phyloP scores from a whole-genome alignment of 441 rosid species.

The Croton setiger region DNA sequence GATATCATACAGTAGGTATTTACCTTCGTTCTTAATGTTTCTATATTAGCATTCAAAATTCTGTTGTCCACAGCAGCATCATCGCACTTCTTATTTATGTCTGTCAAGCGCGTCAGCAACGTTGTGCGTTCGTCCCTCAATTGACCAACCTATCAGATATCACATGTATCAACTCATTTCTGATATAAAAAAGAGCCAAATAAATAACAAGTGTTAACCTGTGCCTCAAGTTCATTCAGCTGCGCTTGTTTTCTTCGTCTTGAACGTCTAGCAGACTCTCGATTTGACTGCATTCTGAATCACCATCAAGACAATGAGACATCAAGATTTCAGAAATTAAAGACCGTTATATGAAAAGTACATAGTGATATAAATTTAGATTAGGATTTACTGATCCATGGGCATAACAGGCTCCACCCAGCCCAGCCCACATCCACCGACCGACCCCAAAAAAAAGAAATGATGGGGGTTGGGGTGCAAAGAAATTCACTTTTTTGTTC shows the following conservation, averaged over 20 bases:
- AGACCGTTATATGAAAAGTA: background rate
- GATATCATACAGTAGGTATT: slow-evolving; percentile 5
- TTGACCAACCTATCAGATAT: slow-evolving; percentile 61
- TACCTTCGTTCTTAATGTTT: slow-evolving; percentile 91
- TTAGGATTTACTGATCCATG: slow-evolving; percentile 8
- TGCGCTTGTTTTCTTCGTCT: slow-evolving; percentile 92
- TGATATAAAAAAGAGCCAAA: background rate
- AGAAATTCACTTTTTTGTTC: background rate
- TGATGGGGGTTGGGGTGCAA: background rate
- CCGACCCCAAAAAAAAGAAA: no score
- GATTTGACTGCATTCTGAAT: slow-evolving; percentile 86
- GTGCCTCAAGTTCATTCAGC: slow-evolving; percentile 79
- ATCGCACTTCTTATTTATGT: slow-evolving; percentile 70
- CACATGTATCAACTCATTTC: slow-evolving; percentile 4
- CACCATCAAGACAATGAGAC: slow-evolving; percentile 22
- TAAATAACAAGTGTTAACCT: slow-evolving; percentile 42
- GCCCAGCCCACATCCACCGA: no score
- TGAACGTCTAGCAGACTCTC: slow-evolving; percentile 97
- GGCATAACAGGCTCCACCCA: background rate
- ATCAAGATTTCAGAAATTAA: slow-evolving; percentile 12
- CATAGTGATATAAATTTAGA: slow-evolving; percentile 7
- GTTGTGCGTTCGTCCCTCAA: slow-evolving; percentile 76
- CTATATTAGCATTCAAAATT: slow-evolving; percentile 92
- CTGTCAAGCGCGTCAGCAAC: slow-evolving; percentile 63
- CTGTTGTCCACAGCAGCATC: slow-evolving; percentile 81